A percentile compares a stretch with the other conserved stretches of the same genome.
Evolutionary conservation across 2,329 filamentous ascomycete species (phyloP).

Genomic region (Trichophyton verrucosum): DNA sequence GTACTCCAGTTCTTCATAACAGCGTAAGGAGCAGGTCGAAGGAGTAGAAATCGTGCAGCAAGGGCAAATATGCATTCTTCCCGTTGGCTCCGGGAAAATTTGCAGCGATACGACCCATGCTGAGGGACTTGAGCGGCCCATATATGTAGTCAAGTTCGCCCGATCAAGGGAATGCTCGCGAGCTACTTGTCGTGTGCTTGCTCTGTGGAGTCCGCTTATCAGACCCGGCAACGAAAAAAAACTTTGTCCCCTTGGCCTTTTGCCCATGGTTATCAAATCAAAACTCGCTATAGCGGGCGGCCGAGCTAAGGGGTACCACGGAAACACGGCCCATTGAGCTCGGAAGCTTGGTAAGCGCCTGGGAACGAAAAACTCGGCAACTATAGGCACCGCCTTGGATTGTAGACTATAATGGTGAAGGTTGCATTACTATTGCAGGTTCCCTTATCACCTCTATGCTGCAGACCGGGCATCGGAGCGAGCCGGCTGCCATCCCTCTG

Average conservation of each 20-base stretch:
- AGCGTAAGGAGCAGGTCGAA: too few species aligned
- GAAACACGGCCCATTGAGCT: background rate
- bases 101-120: background rate
- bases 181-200: background rate
- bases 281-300: background rate
- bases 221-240: background rate
- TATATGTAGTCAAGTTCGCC: background rate
- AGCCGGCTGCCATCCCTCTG: background rate
- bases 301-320: background rate
- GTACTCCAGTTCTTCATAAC: slow-evolving; percentile 32
- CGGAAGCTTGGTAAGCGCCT: background rate
- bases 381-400: too few species aligned
- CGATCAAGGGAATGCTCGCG: background rate
- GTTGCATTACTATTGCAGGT: background rate
- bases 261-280: background rate
- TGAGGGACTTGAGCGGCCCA: background rate
- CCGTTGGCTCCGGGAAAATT: background rate
- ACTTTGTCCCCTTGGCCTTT: background rate
- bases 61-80: background rate
- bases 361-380: too few species aligned
- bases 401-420: too few species aligned
- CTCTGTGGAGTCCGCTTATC: background rate
- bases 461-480: background rate
- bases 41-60: too few species aligned
- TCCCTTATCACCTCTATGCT: background rate